Conservation (phyloP, 78 protist species). For the Creolimax fragrantissima region DNA sequence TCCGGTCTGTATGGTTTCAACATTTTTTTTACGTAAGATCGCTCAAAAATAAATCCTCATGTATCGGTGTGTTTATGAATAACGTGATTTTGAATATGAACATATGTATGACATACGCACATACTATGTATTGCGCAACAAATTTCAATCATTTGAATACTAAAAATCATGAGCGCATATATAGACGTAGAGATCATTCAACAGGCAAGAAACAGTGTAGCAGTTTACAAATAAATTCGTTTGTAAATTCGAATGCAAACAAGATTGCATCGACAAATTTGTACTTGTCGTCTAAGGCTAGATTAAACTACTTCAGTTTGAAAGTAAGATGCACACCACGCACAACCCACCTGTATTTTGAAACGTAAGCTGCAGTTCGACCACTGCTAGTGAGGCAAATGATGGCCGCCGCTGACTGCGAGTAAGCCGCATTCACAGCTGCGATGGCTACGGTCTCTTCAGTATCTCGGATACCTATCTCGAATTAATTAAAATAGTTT, state of each 20-base stretch:
- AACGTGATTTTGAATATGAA: not conserved
- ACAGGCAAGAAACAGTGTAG: too few species aligned
- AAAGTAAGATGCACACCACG: too few species aligned
- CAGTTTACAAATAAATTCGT: too few species aligned
- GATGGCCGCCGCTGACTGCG: not conserved
- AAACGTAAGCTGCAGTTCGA: not conserved
- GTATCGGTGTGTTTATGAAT: not conserved
- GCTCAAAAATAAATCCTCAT: not conserved
- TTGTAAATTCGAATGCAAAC: too few species aligned
- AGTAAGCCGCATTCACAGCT: constrained; percentile 1
- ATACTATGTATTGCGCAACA: too few species aligned
- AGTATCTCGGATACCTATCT: not conserved
- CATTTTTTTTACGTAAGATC: not conserved
- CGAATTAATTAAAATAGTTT: too few species aligned
- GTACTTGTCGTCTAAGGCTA: too few species aligned
- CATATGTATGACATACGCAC: not conserved
- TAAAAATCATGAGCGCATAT: too few species aligned
- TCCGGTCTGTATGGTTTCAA: not conserved
- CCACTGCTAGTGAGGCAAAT: not conserved
- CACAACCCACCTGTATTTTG: not conserved
- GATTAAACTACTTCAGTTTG: too few species aligned
- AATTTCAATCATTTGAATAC: too few species aligned
- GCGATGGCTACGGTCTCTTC: constrained; percentile 4
- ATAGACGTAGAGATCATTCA: too few species aligned
- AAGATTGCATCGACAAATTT: too few species aligned